Evolutionary conservation across 2,329 filamentous ascomycete species (phyloP).

Genomic region (Emericellopsis atlantica): DNA sequence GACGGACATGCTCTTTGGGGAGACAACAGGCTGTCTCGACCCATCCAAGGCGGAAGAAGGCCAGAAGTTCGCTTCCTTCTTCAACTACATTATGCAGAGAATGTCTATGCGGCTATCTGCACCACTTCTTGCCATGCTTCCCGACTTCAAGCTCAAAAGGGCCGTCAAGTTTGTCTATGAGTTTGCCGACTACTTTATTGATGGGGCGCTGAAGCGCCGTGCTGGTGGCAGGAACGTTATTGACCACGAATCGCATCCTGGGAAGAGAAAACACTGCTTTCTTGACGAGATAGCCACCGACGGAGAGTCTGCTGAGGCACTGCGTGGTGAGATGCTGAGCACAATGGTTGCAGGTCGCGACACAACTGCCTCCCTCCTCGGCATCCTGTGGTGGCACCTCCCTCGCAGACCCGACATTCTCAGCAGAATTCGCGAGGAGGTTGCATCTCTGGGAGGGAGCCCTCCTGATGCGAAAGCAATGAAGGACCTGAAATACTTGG

Average conservation of each 20-base stretch:
- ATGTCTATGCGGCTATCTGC: neutral
- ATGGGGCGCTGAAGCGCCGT: neutral
- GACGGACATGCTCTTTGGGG: neutral
- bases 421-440: neutral
- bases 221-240: no score
- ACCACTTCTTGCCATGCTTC: neutral
- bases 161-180: neutral
- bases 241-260: no score
- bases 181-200: neutral
- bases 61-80: neutral
- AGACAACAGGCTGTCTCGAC: neutral
- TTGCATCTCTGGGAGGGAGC: neutral
- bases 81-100: neutral
- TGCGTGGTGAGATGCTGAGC: neutral
- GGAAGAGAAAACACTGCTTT: no score
- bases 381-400: neutral
- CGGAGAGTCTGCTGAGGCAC: neutral
- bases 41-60: neutral
- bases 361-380: neutral
- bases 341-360: neutral
- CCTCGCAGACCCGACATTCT: neutral
- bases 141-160: neutral
- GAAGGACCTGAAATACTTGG: neutral
- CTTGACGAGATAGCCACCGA: no score
- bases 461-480: neutral